Evolutionary conservation across 345 rosid species (phyloP).

Genomic region (Gossypium australe): DNA sequence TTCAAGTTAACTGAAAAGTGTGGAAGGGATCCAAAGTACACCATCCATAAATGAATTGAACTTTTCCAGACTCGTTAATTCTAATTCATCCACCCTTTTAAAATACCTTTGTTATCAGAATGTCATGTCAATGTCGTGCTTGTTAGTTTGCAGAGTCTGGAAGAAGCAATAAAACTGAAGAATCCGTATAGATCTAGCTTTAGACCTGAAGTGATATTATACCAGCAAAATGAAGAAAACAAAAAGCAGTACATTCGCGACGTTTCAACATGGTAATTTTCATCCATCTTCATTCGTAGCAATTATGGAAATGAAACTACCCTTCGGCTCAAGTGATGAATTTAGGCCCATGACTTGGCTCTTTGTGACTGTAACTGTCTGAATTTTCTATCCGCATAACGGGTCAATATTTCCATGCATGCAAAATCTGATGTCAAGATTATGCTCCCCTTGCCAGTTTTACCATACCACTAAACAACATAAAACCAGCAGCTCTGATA

Average conservation of each 20-base stretch:
- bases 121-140: no score
- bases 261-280: constrained; percentile 78
- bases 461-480: neutral
- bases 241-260: constrained; percentile 52
- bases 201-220: no score
- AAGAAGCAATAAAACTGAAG: no score
- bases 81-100: no score
- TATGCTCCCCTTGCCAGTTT: neutral
- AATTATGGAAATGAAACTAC: constrained; percentile 86
- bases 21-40: neutral
- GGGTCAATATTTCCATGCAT: neutral
- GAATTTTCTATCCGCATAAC: neutral
- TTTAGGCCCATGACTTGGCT: constrained; percentile 43
- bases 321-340: constrained; percentile 95
- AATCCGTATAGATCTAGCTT: no score
- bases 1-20: neutral
- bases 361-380: neutral
- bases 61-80: no score
- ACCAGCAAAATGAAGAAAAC: no score
- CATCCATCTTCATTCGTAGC: constrained; percentile 17
- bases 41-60: neutral
- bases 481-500: neutral
- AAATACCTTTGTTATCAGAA: no score
- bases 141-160: no score
- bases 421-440: constrained; percentile 4